These are phyloP conservation scores for Trypanosoma grayi DNA, from an alignment of 208 protist genomes.

Conservation along the genomic window DNA sequence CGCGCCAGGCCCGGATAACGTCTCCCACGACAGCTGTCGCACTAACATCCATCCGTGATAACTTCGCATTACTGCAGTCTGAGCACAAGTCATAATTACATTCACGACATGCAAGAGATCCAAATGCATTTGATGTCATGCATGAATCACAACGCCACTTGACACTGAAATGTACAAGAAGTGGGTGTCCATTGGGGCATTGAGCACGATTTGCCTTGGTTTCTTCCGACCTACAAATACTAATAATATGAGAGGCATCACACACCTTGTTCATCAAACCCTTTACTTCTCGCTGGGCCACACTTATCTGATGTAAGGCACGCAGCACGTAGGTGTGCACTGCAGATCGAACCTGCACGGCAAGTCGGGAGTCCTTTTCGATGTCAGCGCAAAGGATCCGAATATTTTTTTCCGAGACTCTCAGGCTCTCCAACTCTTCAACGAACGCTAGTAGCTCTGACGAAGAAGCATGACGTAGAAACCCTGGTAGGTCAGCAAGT, in stretches of 20 bases:
- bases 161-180: slow-evolving; percentile 63
- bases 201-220: neutral
- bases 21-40: slow-evolving; percentile 58
- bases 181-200: slow-evolving; percentile 53
- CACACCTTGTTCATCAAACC: slow-evolving; percentile 5
- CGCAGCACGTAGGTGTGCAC: slow-evolving; percentile 16
- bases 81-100: slow-evolving; percentile 86
- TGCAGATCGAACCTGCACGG: slow-evolving; percentile 3
- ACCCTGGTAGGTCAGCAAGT: slow-evolving; percentile 1
- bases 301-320: slow-evolving; percentile 12
- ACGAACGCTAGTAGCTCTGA: slow-evolving; percentile 21
- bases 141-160: slow-evolving; percentile 81
- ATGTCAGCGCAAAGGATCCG: slow-evolving; percentile 5
- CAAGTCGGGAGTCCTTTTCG: slow-evolving; percentile 9
- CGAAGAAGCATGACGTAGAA: slow-evolving; percentile 6
- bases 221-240: slow-evolving; percentile 14
- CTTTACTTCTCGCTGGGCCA: slow-evolving; percentile 2
- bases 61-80: slow-evolving; percentile 37
- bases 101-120: slow-evolving; percentile 58
- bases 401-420: neutral
- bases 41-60: slow-evolving; percentile 46
- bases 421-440: slow-evolving; percentile 10
- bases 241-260: slow-evolving; percentile 6
- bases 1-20: slow-evolving; percentile 27
- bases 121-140: slow-evolving; percentile 30